phyloP scores from a whole-genome alignment of 2,329 filamentous ascomycete species.

The Verticillium zaregamsianum region DNA sequence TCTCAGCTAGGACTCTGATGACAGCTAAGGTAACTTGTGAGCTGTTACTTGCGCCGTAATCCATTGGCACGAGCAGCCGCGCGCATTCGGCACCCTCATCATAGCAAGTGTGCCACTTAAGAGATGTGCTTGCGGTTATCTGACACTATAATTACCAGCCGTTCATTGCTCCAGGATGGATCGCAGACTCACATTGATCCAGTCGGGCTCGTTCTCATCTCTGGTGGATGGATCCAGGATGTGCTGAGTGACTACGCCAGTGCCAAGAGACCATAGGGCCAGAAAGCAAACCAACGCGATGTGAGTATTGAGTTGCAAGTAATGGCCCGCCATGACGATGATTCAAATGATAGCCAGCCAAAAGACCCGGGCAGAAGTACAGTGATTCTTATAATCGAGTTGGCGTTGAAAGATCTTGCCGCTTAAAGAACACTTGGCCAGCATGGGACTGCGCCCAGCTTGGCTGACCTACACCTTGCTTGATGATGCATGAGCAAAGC shows the following conservation, averaged over 20 bases:
- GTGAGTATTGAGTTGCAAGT: no score
- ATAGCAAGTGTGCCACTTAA: constrained; percentile 1
- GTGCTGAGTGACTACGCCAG: not conserved
- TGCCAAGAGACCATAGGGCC: no score
- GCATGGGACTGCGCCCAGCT: no score
- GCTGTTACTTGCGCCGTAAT: not conserved
- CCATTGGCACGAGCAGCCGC: not conserved
- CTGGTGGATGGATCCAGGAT: not conserved
- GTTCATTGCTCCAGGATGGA: no score
- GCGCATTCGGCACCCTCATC: not conserved
- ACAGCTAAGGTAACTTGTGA: not conserved
- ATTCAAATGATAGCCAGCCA: no score
- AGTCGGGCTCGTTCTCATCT: not conserved
- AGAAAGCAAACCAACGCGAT: not conserved
- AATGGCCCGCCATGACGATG: no score
- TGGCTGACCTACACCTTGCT: no score
- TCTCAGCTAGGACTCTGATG: not conserved
- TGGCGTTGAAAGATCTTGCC: no score
- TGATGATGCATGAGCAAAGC: no score
- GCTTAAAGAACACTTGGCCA: no score
- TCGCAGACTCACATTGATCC: not conserved
- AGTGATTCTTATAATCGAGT: no score
- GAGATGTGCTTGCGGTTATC: not conserved
- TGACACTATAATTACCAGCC: not conserved
- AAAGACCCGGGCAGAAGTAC: no score